These are phyloP conservation scores for Suillus plorans DNA, from an alignment of 768 basidiomycete genomes.

Conservation along the genomic window DNA sequence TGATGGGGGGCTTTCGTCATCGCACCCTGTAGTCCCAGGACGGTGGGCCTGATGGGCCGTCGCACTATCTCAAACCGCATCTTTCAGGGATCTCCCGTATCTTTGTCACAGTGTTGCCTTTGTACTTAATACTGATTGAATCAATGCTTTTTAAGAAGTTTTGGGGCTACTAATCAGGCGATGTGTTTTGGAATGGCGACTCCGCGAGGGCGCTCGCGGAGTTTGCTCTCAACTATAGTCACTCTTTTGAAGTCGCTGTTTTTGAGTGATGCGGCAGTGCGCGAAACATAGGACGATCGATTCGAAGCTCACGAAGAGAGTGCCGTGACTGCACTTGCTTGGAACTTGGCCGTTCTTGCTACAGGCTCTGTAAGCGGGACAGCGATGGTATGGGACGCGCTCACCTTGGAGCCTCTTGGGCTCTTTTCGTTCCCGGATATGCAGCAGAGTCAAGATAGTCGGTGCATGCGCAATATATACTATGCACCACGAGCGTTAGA, in stretches of 20 bases:
- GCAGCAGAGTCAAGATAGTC: not conserved
- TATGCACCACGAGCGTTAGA: not conserved
- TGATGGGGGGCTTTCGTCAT: constrained; percentile 83
- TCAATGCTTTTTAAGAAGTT: not conserved
- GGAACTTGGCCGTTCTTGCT: constrained; percentile 56
- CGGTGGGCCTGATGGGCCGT: constrained; percentile 51
- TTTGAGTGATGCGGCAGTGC: too few relatives aligned
- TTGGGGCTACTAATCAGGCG: not conserved
- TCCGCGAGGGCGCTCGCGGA: constrained; percentile 27
- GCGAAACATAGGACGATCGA: not conserved
- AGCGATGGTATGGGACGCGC: constrained; percentile 63
- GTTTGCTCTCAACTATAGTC: constrained; percentile 14
- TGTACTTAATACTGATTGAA: constrained; percentile 6
- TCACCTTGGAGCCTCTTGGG: constrained; percentile 59
- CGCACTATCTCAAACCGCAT: not conserved
- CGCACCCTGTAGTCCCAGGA: constrained; percentile 78
- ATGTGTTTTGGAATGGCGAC: constrained; percentile 10
- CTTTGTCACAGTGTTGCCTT: constrained; percentile 4
- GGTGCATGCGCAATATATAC: not conserved
- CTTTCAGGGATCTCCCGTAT: not conserved
- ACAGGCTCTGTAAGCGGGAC: constrained; percentile 66
- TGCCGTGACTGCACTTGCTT: constrained; percentile 60
- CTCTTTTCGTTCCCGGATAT: constrained; percentile 46
- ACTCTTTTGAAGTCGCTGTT: not conserved
- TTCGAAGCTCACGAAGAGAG: constrained; percentile 68